Base-by-base conservation (phyloP, 2,329 filamentous ascomycete species). In the Penicillium sp. region DNA sequence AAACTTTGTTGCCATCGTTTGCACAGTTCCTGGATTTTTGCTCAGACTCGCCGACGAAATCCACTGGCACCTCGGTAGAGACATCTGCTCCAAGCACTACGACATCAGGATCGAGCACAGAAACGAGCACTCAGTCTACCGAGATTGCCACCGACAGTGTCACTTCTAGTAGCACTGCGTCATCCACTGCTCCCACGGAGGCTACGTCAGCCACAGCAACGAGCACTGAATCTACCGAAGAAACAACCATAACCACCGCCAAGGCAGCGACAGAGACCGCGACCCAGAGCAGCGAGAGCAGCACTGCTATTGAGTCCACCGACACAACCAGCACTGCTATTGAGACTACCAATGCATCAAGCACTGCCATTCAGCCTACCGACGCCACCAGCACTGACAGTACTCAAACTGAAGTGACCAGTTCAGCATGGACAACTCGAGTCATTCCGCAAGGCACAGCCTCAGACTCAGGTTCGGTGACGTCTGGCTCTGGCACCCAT, bases 11-110 rank as follows among this genome's bases (percentile, higher is more conserved):
- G 39, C 54, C 56, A 1, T 41, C 56, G 1, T 57, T 58, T 38
- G 44, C 47, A 24, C 54, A 55, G 23, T 58, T 42, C 37, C 38
- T 58, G 41, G 52, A 55, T 28, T 58, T 27, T 15, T 58, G 56
- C 24, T 50, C 46, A 23, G 54, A 52, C 28, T 20, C 33, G 42
- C 12, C 28, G 24, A 47, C 32, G 6, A 44, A 39, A 6, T 6
- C 24, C 4, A 35, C 32, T 13, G 28, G 33, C n/a, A 43, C 35
- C 7, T 44, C 48, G 3, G 23, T 3, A 8, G 38, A 18, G 20
- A 56, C 43, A 6, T 50, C 41, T 18, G 9, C 35, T 8, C 33
- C 42, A 1, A 51, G 31, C n/a, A 53, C 40, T 18, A 25, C 23
- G 3, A 23, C 35, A 9, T 31, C 37, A 6, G 32, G 12, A 1